Evolutionary conservation across 306 rosid species (phyloP).

Genomic region (Neltuma alba): DNA sequence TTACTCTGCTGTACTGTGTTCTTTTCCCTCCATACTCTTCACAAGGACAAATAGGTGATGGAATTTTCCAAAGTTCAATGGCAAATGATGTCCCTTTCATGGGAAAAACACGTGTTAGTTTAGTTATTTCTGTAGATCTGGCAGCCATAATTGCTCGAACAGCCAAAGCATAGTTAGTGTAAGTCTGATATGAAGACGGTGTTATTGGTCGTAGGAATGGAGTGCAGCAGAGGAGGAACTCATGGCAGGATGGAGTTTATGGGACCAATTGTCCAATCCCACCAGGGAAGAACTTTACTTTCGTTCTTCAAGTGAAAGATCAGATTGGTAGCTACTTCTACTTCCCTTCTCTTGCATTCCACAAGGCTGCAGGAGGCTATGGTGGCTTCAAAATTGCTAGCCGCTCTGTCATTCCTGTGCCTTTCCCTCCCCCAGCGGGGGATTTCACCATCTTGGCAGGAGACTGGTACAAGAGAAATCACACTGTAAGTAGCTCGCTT

Average conservation of each 20-base stretch:
- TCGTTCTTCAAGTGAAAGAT: constrained; percentile 82
- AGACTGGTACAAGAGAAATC: constrained; percentile 81
- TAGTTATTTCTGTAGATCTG: constrained; percentile 2
- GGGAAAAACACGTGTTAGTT: background rate
- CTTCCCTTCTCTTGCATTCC: constrained; percentile 82
- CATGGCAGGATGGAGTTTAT: constrained; percentile 92
- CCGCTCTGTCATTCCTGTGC: constrained; percentile 77
- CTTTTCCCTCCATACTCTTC: background rate
- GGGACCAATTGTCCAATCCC: constrained; percentile 89
- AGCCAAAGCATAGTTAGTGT: background rate
- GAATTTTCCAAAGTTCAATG: background rate
- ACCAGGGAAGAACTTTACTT: constrained; percentile 88
- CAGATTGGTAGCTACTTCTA: constrained; percentile 92
- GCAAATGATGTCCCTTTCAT: constrained; percentile 13
- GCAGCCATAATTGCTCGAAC: background rate
- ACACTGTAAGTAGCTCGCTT: constrained; percentile 74
- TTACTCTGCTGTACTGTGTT: background rate
- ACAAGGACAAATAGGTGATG: background rate
- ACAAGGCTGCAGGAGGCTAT: constrained; percentile 90
- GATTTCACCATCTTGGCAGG: constrained; percentile 81
- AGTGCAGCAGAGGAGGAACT: constrained; percentile 80
- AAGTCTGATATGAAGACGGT: constrained; percentile 14
- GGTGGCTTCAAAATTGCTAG: constrained; percentile 72
- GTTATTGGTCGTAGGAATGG: constrained; percentile 64
- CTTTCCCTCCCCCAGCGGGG: constrained; percentile 83